Evolutionary conservation across 2,329 filamentous ascomycete genomes (phyloP).

Genomic region (Sphaerulina vaccinii): DNA sequence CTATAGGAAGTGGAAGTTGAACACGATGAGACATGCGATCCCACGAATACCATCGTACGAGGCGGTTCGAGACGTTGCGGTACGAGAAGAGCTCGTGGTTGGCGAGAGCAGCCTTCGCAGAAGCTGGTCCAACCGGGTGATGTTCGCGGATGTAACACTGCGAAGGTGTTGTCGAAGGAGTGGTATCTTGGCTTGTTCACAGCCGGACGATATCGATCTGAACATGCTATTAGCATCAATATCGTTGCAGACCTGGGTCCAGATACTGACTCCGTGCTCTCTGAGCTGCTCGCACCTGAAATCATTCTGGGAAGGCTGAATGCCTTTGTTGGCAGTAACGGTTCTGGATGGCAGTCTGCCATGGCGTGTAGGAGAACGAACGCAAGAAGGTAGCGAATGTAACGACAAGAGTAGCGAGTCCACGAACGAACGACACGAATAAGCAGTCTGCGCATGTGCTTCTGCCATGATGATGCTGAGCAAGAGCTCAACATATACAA

Average conservation of each 20-base stretch:
- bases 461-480: background rate
- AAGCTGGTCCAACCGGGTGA: background rate
- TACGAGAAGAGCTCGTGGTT: background rate
- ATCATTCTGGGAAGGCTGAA: background rate
- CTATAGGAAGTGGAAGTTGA: constrained; percentile 23
- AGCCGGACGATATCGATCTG: background rate
- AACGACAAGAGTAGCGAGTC: background rate
- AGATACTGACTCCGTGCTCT: background rate
- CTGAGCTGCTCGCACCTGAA: background rate
- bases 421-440: background rate
- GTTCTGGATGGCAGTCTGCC: background rate
- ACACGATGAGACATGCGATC: constrained; percentile 19
- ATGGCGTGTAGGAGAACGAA: background rate
- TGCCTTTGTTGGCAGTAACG: background rate
- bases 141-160: background rate
- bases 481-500: background rate
- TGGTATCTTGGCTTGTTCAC: background rate
- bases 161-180: background rate
- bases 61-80: constrained; percentile 4
- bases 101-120: background rate
- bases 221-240: background rate
- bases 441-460: background rate
- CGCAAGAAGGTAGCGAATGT: background rate
- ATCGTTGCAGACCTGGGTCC: background rate
- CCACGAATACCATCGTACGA: constrained; percentile 19